A percentile compares a stretch with the other conserved stretches of the same genome.
These are phyloP conservation scores for Aegilops sharonensis DNA, from an alignment of 176 grass and related monocot genomes.

Conservation along the genomic window DNA sequence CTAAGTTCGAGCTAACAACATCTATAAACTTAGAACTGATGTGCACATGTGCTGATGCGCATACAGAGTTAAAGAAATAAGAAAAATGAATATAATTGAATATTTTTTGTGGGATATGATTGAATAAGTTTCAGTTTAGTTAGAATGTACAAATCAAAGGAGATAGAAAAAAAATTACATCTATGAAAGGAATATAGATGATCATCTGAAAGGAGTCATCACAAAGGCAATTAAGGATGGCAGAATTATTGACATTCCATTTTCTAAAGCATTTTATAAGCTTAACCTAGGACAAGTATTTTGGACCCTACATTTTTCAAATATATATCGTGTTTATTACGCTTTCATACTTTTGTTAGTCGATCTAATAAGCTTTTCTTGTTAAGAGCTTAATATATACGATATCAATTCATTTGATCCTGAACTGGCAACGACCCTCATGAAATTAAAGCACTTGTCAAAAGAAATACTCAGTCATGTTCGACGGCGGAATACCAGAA, in stretches of 20 bases:
- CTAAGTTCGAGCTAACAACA: too few species aligned
- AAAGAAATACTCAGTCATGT: constrained; percentile 53
- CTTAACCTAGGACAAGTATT: constrained; percentile 65
- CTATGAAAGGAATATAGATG: too few species aligned
- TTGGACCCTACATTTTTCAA: constrained; percentile 22
- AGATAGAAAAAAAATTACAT: too few species aligned
- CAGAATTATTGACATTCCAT: constrained; percentile 69
- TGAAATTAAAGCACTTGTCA: constrained; percentile 71
- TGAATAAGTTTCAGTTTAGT: too few species aligned
- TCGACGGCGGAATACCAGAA: constrained; percentile 28
- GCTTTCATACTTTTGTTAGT: neutral
- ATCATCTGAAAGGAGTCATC: neutral
- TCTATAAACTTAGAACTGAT: too few species aligned
- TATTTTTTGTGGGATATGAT: too few species aligned
- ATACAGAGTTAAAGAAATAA: too few species aligned
- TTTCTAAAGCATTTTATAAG: constrained; percentile 77
- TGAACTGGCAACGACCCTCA: constrained; percentile 45
- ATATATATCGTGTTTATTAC: constrained; percentile 13
- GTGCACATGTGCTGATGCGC: too few species aligned
- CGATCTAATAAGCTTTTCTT: constrained; percentile 27
- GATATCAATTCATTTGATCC: constrained; percentile 73
- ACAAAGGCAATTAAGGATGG: constrained; percentile 74
- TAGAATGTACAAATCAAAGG: too few species aligned
- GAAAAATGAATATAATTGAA: too few species aligned
- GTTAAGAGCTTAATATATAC: constrained; percentile 64